phyloP scores from a whole-genome alignment of 805 yeast species.

The Barnettozyma vustinii region DNA sequence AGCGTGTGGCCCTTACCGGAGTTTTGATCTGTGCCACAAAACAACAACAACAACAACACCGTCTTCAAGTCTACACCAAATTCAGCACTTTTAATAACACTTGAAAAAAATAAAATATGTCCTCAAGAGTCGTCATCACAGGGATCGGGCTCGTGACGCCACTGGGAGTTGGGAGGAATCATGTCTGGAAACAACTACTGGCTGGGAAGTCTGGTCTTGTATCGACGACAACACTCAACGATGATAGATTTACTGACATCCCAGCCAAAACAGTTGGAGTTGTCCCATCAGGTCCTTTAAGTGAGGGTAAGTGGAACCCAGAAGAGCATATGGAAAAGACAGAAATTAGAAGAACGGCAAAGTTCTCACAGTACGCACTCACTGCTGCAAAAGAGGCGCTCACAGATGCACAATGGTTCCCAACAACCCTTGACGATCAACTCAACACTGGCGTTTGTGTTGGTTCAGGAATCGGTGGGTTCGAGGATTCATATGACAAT shows the following conservation, averaged over 20 bases:
- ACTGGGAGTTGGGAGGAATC: constrained; percentile 61
- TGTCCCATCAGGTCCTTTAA: constrained; percentile 47
- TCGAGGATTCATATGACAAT: constrained; percentile 66
- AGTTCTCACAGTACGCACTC: constrained; percentile 72
- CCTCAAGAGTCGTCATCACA: constrained; percentile 73
- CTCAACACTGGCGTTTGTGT: constrained; percentile 66
- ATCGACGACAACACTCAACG: constrained; percentile 38
- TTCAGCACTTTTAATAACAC: too few relatives aligned
- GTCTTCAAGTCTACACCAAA: too few relatives aligned
- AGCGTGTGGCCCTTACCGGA: too few relatives aligned
- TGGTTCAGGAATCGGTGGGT: constrained; percentile 91
- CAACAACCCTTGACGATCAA: constrained; percentile 30
- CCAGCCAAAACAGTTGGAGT: constrained; percentile 75
- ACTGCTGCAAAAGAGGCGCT: constrained; percentile 77
- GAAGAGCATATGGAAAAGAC: constrained; percentile 41
- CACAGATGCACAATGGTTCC: constrained; percentile 53
- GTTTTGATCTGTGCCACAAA: too few relatives aligned
- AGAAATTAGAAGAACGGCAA: constrained; percentile 52
- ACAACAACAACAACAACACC: too few relatives aligned
- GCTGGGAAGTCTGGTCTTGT: constrained; percentile 52
- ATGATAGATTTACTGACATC: constrained; percentile 35
- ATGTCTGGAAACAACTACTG: constrained; percentile 50
- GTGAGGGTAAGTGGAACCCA: constrained; percentile 47
- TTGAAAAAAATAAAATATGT: too few relatives aligned
- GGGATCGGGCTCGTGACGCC: constrained; percentile 89